Evolutionary conservation across 1,139 yeast genomes (phyloP), one percentile per base, ranked within the genome.

Genomic region (Scheffersomyces stambukii): DNA sequence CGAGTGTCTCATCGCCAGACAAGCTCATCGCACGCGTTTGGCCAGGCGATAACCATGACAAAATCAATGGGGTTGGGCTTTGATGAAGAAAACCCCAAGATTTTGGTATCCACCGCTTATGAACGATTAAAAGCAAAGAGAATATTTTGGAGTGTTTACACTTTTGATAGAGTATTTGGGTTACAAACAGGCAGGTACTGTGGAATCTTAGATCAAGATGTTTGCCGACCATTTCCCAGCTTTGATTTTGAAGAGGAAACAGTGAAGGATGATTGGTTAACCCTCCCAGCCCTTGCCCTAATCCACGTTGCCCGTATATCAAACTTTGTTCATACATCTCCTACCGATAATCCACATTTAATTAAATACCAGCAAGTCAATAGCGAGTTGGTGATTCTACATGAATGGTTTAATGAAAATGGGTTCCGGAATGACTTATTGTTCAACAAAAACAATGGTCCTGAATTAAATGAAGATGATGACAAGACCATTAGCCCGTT

Each of bases 1-100:
- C 55, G 86, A 24, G 54, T 72, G 3, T 55, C 75, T 20, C 78
- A 77, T 42, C 59, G 82, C 29, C 85, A 78, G 48, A 68, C 75
- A 5, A 66, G 81, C 1, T 56, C 72, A 19, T 70, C 66, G 57
- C 60, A 59, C 40, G 74, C 81, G 0, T 45, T 78, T 24, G 74
- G 76, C 3, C 64, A 60, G 24, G 85, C 83, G 1, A 52, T 73
- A 4, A 56, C 68, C 25, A 70, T 77, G 70, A 56, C 70, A 16
- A 64, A 68, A 34, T 70, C 77, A 4, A 75, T 78, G 80, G 79
- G 81, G 1, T 45, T 78, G 21, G 68, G 66, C 22, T 63, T 39
- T 40, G 43, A 40, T 24, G 37, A 37, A 12, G 43, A 38, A 20
- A 34, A 41, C 16, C 43, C 48, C n/a, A 46, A 41, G 11, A 27